Conservation (phyloP, 108 stramenopile species). For the Aurantiochytrium sp. region DNA sequence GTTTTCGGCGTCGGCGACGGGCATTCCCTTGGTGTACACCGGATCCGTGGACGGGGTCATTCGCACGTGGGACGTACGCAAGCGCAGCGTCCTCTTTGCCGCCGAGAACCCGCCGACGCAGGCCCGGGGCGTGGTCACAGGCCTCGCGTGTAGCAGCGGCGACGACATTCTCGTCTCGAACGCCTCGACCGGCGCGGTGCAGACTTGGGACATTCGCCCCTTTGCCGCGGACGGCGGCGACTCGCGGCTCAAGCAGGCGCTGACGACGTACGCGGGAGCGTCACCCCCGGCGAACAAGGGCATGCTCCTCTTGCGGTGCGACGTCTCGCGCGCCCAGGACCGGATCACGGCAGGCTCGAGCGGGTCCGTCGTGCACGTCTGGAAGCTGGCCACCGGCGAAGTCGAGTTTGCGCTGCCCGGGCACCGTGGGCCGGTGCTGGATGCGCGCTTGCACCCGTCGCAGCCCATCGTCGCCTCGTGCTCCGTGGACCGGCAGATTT, state of each 20-base stretch:
- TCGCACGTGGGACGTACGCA: slow-evolving; percentile 18
- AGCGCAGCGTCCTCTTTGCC: neutral
- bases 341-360: neutral
- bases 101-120: neutral
- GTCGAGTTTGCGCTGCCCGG: neutral
- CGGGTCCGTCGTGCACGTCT: neutral
- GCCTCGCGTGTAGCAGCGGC: neutral
- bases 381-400: neutral
- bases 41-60: neutral
- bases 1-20: neutral
- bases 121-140: neutral
- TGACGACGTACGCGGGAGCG: neutral
- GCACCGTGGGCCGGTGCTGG: neutral
- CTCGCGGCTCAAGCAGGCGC: neutral
- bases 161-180: neutral
- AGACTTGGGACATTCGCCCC: neutral
- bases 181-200: neutral
- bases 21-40: neutral
- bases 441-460: neutral
- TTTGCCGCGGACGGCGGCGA: neutral
- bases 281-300: neutral
- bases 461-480: neutral
- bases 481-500: neutral
- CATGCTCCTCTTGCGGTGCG: neutral
- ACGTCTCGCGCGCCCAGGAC: neutral